Evolutionary conservation across 1,284 basidiomycete species (phyloP).

Genomic region (Boletus sp.): DNA sequence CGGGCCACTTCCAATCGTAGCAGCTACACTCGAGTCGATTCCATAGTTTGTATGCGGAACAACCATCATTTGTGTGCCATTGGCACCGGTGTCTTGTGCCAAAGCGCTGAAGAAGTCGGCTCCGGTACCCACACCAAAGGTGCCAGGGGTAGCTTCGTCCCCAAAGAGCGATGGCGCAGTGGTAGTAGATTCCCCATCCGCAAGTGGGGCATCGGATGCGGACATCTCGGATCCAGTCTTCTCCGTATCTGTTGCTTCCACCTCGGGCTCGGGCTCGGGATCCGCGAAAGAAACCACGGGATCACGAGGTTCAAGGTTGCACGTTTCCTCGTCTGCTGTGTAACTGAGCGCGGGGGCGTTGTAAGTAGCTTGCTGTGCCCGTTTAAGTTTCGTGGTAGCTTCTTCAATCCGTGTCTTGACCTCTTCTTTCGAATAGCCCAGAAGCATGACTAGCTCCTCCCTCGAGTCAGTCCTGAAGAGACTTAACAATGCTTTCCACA

Average conservation of each 20-base stretch:
- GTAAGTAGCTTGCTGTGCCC: constrained; percentile 22
- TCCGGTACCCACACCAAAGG: constrained; percentile 58
- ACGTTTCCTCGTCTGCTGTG: constrained; percentile 39
- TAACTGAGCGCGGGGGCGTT: constrained; percentile 31
- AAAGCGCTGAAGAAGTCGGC: constrained; percentile 91
- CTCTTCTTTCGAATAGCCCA: constrained; percentile 92
- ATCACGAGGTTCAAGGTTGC: constrained; percentile 47
- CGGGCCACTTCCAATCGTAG: constrained; percentile 83
- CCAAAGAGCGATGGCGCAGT: constrained; percentile 87
- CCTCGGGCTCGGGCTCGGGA: constrained; percentile 48
- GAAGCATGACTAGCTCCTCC: constrained; percentile 85
- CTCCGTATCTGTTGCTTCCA: constrained; percentile 39
- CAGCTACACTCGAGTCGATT: constrained; percentile 84
- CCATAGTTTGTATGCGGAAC: constrained; percentile 79
- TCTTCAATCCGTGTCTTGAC: constrained; percentile 77
- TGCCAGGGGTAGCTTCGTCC: constrained; percentile 64
- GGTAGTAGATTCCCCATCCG: constrained; percentile 74
- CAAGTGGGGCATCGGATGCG: constrained; percentile 63
- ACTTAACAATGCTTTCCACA: constrained; percentile 87
- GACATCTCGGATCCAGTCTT: constrained; percentile 75
- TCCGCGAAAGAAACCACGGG: constrained; percentile 78
- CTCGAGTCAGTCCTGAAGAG: constrained; percentile 87
- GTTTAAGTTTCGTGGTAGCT: constrained; percentile 72
- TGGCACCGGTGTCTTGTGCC: constrained; percentile 42
- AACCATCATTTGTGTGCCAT: constrained; percentile 55